These are phyloP conservation scores for Fraxinus quadrangulata DNA, from an alignment of 257 asterid genomes.

Conservation along the genomic window DNA sequence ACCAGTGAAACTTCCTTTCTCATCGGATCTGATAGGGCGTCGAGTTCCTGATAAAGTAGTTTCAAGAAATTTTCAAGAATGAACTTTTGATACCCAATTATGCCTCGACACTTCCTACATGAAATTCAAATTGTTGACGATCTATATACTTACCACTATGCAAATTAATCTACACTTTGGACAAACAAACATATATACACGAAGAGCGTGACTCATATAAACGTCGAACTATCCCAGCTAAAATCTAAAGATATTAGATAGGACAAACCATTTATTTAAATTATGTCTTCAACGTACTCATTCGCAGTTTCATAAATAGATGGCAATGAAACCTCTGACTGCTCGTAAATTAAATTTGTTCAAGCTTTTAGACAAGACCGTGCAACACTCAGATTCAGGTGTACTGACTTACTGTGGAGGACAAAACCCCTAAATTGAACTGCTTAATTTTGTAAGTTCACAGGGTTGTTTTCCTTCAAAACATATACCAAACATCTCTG, in stretches of 20 bases:
- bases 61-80: background rate
- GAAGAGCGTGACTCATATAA: too few relatives aligned
- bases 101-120: background rate
- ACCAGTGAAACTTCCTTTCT: conserved; percentile 53
- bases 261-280: too few relatives aligned
- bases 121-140: background rate
- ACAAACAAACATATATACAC: too few relatives aligned
- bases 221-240: too few relatives aligned
- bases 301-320: background rate
- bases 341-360: too few relatives aligned
- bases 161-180: background rate
- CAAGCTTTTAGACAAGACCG: too few relatives aligned
- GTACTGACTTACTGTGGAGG: background rate
- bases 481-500: background rate
- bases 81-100: background rate
- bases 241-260: background rate
- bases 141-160: background rate
- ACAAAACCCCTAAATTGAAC: background rate
- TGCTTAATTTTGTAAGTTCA: background rate
- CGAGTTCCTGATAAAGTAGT: conserved; percentile 46
- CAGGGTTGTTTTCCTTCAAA: background rate
- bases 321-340: background rate
- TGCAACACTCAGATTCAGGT: background rate
- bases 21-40: conserved; percentile 58
- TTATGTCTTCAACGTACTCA: background rate